Evolutionary conservation across 75 land plant species (phyloP).

Genomic region (Picea glauca): DNA sequence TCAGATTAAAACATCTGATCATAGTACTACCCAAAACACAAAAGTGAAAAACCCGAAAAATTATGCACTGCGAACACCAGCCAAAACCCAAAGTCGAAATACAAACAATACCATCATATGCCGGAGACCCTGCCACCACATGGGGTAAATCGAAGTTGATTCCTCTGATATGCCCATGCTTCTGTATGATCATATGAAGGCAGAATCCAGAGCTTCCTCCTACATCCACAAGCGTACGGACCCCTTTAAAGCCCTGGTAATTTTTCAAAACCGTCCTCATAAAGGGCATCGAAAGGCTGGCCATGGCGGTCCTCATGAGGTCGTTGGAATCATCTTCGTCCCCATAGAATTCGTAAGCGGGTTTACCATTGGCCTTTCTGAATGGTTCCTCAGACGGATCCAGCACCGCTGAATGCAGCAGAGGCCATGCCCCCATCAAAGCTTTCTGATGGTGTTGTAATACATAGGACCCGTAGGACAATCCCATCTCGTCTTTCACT

Average conservation of each 20-base stretch:
- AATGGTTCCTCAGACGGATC: slow-evolving; percentile 51
- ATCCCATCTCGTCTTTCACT: slow-evolving; percentile 36
- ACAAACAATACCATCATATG: slow-evolving; percentile 34
- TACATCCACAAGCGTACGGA: slow-evolving; percentile 57
- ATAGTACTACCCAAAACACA: too few species aligned
- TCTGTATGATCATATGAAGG: slow-evolving; percentile 43
- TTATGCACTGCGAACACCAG: too few species aligned
- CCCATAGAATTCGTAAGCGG: slow-evolving; percentile 45
- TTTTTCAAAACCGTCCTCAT: slow-evolving; percentile 45
- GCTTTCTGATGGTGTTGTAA: slow-evolving; percentile 63
- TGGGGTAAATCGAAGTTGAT: slow-evolving; percentile 78
- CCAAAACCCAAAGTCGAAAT: neutral
- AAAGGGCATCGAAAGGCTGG: slow-evolving; percentile 46
- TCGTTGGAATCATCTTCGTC: slow-evolving; percentile 34
- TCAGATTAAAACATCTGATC: too few species aligned
- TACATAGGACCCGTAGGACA: slow-evolving; percentile 43
- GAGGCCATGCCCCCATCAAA: slow-evolving; percentile 42
- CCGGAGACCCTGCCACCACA: slow-evolving; percentile 56
- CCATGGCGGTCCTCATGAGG: slow-evolving; percentile 66
- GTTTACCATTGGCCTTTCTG: slow-evolving; percentile 48
- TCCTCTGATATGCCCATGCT: slow-evolving; percentile 33
- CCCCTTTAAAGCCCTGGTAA: slow-evolving; percentile 54
- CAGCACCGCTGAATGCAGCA: slow-evolving; percentile 48
- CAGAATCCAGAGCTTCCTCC: slow-evolving; percentile 73
- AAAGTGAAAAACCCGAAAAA: too few species aligned